phyloP scores from a whole-genome alignment of 164 flowering plant genomes.

The Houttuynia cordata region DNA sequence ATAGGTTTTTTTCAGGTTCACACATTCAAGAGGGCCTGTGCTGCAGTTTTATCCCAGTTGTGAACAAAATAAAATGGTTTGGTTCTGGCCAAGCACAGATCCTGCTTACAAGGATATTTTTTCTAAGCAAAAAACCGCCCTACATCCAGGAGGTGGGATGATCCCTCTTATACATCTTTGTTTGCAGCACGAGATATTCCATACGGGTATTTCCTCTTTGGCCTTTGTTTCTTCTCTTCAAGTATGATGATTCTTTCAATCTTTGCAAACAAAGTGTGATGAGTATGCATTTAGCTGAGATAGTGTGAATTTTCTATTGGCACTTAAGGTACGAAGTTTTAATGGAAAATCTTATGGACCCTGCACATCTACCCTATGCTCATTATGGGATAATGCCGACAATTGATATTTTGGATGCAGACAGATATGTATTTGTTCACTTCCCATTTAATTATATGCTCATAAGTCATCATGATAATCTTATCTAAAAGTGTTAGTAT shows the following conservation, averaged over 20 bases:
- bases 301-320: not conserved
- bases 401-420: conserved; percentile 3
- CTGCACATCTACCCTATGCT: conserved; percentile 88
- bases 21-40: conserved; percentile 77
- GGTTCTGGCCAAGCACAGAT: conserved; percentile 92
- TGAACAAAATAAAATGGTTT: conserved; percentile 69
- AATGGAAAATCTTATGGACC: conserved; percentile 91
- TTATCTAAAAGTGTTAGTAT: too few relatives aligned
- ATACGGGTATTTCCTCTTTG: conserved; percentile 48
- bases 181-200: conserved; percentile 67
- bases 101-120: conserved; percentile 51
- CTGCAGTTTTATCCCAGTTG: conserved; percentile 63
- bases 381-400: conserved; percentile 63
- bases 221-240: not conserved
- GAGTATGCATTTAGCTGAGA: not conserved
- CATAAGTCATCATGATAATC: too few relatives aligned
- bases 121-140: conserved; percentile 49
- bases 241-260: not conserved
- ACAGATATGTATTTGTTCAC: conserved; percentile 24
- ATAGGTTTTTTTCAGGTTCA: conserved; percentile 45
- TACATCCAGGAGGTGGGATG: conserved; percentile 68
- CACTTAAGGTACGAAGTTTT: conserved; percentile 75
- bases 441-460: too few relatives aligned
- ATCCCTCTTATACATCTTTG: conserved; percentile 53
- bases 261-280: too few relatives aligned